Conservation (phyloP, 1,139 yeast genomes). For the Yamadazyma diospyri region DNA sequence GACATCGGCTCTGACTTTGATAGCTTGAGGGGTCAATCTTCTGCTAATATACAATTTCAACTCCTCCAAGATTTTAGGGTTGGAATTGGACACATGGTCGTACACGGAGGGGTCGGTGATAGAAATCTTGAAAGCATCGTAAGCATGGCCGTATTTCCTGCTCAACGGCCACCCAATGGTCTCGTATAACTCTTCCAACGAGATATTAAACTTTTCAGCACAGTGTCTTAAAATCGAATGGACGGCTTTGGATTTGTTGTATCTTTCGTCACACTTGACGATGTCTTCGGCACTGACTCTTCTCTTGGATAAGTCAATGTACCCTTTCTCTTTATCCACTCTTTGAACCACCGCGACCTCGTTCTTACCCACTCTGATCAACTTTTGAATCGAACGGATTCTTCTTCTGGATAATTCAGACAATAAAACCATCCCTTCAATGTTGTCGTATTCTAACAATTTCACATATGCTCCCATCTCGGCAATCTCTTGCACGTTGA, state of each 20-base stretch:
- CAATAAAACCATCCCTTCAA: constrained; percentile 96
- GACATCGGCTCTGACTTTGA: constrained; percentile 94
- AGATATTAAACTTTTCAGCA: constrained; percentile 90
- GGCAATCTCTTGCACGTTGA: constrained; percentile 95
- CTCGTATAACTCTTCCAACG: constrained; percentile 82
- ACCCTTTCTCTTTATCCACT: constrained; percentile 98
- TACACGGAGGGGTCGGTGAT: constrained; percentile 90
- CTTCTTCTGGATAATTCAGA: constrained; percentile 98
- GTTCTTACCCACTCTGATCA: constrained; percentile 96
- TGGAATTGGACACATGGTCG: constrained; percentile 73
- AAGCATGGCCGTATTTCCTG: constrained; percentile 93
- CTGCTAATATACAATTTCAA: constrained; percentile 82
- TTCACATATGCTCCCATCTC: constrained; percentile 98
- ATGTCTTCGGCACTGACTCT: constrained; percentile 98
- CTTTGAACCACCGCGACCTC: constrained; percentile 99
- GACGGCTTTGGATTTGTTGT: constrained; percentile 94
- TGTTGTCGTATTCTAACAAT: constrained; percentile 92
- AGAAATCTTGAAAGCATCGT: constrained; percentile 94
- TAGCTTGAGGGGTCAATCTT: constrained; percentile 96
- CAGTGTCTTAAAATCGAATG: constrained; percentile 97
- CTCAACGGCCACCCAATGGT: constrained; percentile 97
- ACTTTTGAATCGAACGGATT: constrained; percentile 94
- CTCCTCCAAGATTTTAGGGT: constrained; percentile 72
- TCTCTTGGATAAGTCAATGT: constrained; percentile 95
- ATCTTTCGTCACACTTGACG: constrained; percentile 95